Percentiles rank a stretch among this genome's conserved stretches.
Conservation (phyloP, 2,329 filamentous ascomycete species). For the Trichophyton simii region DNA sequence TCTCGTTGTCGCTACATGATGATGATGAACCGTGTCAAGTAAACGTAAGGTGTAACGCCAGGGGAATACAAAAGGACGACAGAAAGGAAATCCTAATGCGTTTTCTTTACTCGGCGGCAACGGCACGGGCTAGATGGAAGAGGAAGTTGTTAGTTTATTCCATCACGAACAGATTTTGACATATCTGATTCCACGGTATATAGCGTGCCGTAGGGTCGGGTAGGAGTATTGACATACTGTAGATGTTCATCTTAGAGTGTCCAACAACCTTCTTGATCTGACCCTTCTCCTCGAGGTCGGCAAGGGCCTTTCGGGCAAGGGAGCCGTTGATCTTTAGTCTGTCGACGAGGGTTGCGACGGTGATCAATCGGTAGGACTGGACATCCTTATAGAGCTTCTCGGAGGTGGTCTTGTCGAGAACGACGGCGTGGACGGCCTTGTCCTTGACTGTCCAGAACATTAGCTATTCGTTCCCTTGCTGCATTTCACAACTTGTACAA, state of each 20-base stretch:
- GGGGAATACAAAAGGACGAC: slow-evolving; percentile 21
- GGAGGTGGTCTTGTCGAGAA: slow-evolving; percentile 93
- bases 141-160: not conserved
- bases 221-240: slow-evolving; percentile 53
- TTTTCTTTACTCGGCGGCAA: slow-evolving; percentile 33
- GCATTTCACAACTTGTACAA: too few species aligned
- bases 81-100: slow-evolving; percentile 17
- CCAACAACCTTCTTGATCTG: slow-evolving; percentile 95
- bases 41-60: slow-evolving; percentile 13
- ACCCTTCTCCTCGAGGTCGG: slow-evolving; percentile 93
- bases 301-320: slow-evolving; percentile 76
- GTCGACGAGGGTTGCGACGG: slow-evolving; percentile 95
- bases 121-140: slow-evolving; percentile 27
- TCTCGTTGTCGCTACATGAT: slow-evolving; percentile 4
- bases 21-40: slow-evolving; percentile 6
- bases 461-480: slow-evolving; percentile 9
- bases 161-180: not conserved
- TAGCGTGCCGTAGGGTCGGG: not conserved
- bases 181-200: too few species aligned
- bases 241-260: slow-evolving; percentile 97
- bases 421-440: slow-evolving; percentile 98
- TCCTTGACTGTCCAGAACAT: slow-evolving; percentile 77
- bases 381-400: slow-evolving; percentile 99
- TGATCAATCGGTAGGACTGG: slow-evolving; percentile 98
- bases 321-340: slow-evolving; percentile 99